Evolutionary conservation across 2,329 filamentous ascomycete genomes (phyloP), one percentile per base, ranked within the genome.

Genomic region (Colletotrichum phormii): DNA sequence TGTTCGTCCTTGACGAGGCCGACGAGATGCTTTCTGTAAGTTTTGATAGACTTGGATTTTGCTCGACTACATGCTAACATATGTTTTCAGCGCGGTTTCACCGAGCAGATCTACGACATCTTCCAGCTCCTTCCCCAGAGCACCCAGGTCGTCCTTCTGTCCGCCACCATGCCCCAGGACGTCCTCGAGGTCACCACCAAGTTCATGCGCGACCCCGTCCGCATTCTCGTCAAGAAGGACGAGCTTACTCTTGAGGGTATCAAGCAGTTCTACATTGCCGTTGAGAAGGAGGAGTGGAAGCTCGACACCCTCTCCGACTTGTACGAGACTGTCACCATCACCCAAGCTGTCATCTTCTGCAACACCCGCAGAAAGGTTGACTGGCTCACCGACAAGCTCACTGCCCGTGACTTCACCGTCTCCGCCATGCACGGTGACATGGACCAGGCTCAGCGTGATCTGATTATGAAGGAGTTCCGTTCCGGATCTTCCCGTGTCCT

Each of bases 391-490:
- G 96, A 98, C 88, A 98, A 98, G 92, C 95, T 99, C 84, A 97
- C 95, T 80, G 94, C 94, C 80, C 95, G 95, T 89, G 96, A 99
- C 88, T 99, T 99, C 90, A 98, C 97, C 76, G 97, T 99, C 84
- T 98, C 96, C 51, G 95, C 96, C 87, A 98, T 99, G 97, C 97
- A 99, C 90, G 97, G 97, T 84, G 97, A 99, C 83, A 99, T 99
- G 97, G 95, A 98, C 86, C 95, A 98, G 89, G 88, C 87, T 81
- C 95, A 98, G 90, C 95, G 97, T 91, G 97, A 98, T 86, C 90
- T 97, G 83, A 99, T 99, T 86, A 99, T 99, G 97, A 98, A 99
- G 92, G 97, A 99, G 89, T 99, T 99, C 94, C 95, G 97, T 82
- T 98, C 95, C 78, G 97, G 97, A 78, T 98, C 95, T 84, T 98